phyloP scores from a whole-genome alignment of 2,329 filamentous ascomycete species.

The Zymoseptoria pseudotritici region DNA sequence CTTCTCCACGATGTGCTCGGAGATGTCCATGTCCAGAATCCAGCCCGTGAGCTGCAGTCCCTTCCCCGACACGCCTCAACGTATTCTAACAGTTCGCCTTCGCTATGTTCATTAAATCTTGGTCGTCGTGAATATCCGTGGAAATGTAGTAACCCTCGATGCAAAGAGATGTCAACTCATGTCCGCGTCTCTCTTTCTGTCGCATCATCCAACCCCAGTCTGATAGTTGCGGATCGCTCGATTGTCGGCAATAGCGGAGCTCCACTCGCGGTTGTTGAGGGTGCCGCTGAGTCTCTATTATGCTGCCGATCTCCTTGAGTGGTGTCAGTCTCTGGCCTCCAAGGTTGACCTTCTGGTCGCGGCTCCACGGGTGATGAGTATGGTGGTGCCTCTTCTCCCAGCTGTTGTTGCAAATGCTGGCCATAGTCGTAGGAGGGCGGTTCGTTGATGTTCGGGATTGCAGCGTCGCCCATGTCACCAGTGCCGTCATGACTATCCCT shows the following conservation, averaged over 20 bases:
- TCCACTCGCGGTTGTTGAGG: conserved; percentile 10
- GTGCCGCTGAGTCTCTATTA: background rate
- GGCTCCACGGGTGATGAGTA: conserved; percentile 37
- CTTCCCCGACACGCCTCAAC: background rate
- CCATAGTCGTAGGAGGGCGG: conserved; percentile 29
- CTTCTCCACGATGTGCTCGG: background rate
- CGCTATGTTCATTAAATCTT: conserved; percentile 11
- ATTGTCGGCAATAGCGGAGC: conserved; percentile 32
- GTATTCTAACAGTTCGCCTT: background rate
- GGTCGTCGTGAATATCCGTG: conserved; percentile 2
- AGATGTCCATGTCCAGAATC: background rate
- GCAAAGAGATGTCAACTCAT: conserved; percentile 1
- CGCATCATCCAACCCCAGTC: conserved; percentile 23
- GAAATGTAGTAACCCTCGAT: background rate
- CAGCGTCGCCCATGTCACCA: conserved; percentile 24
- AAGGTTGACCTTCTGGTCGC: conserved; percentile 11
- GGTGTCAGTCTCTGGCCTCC: conserved; percentile 1
- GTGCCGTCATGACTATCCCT: background rate
- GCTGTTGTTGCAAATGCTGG: conserved; percentile 11
- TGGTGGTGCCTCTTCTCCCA: conserved; percentile 41
- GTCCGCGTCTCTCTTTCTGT: conserved; percentile 6
- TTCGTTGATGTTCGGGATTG: conserved; percentile 23
- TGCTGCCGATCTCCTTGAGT: conserved; percentile 1
- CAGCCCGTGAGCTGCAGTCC: background rate
- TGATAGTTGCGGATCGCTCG: conserved; percentile 38